phyloP scores from a whole-genome alignment of 2,329 filamentous ascomycete species.

The Madurella fahalii region DNA sequence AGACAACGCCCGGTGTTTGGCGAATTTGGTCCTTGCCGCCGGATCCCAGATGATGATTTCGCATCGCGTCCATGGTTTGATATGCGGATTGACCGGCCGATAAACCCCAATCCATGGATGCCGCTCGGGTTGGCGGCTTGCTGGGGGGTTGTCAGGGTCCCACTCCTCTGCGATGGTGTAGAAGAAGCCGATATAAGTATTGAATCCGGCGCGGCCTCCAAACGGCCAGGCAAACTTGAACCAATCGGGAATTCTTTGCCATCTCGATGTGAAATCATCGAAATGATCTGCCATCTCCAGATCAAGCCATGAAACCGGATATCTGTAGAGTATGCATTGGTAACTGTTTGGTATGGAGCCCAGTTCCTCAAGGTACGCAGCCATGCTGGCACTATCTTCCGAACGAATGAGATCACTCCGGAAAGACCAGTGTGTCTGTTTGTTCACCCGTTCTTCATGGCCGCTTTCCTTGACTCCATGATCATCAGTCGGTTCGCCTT shows the following conservation, averaged over 20 bases:
- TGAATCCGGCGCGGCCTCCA: slow-evolving; percentile 18
- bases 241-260: slow-evolving; percentile 36
- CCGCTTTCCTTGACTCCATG: background rate
- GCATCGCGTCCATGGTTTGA: slow-evolving; percentile 29
- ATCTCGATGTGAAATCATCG: slow-evolving; percentile 26
- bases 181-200: slow-evolving; percentile 46
- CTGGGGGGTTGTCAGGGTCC: slow-evolving; percentile 27
- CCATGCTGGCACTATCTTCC: background rate
- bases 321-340: slow-evolving; percentile 32
- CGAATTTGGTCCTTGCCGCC: slow-evolving; percentile 28
- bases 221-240: slow-evolving; percentile 29
- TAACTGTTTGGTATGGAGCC: background rate
- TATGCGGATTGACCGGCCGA: slow-evolving; percentile 40
- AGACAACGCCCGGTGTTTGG: slow-evolving; percentile 16
- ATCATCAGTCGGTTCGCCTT: background rate
- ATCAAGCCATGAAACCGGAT: slow-evolving; percentile 41
- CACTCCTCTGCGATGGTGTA: slow-evolving; percentile 43
- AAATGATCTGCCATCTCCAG: slow-evolving; percentile 37
- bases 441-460: background rate
- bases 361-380: background rate
- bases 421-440: slow-evolving; percentile 8
- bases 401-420: slow-evolving; percentile 10
- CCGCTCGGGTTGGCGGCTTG: slow-evolving; percentile 26
- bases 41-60: slow-evolving; percentile 56
- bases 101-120: slow-evolving; percentile 51